A percentile compares a stretch with the other conserved stretches of the same genome.
phyloP scores from a whole-genome alignment of 2,329 filamentous ascomycete species.

The Ophidiomyces ophidiicola region DNA sequence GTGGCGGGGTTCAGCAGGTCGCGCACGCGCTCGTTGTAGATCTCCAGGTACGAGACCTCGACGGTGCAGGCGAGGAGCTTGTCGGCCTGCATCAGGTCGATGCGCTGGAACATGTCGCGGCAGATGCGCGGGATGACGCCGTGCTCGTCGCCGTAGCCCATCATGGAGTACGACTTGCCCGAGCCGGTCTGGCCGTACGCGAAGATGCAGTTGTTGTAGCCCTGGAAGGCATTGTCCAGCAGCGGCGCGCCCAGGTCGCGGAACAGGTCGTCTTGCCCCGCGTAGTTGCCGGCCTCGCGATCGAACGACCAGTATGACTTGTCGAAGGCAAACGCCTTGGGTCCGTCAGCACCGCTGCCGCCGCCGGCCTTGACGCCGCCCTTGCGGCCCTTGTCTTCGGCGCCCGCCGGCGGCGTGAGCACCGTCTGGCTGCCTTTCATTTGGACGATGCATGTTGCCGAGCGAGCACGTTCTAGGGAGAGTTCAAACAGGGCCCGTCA shows the following conservation, averaged over 20 bases:
- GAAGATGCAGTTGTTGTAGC: slow-evolving; percentile 99
- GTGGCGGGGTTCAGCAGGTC: slow-evolving; percentile 90
- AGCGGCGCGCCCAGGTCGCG: slow-evolving; percentile 77
- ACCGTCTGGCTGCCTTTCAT: slow-evolving; percentile 92
- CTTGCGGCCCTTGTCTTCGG: slow-evolving; percentile 31
- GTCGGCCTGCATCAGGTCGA: slow-evolving; percentile 58
- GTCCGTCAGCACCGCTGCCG: slow-evolving; percentile 50
- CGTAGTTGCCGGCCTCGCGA: slow-evolving; percentile 66
- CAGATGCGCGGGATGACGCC: slow-evolving; percentile 96
- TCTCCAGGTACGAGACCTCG: slow-evolving; percentile 96
- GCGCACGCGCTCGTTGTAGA: slow-evolving; percentile 95
- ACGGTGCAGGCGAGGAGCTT: slow-evolving; percentile 76
- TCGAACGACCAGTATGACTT: slow-evolving; percentile 97
- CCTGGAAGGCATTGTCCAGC: slow-evolving; percentile 93
- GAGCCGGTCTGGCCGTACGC: slow-evolving; percentile 97
- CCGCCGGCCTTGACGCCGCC: slow-evolving; percentile 36
- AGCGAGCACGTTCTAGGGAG: slow-evolving; percentile 68
- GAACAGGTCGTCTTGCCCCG: slow-evolving; percentile 81
- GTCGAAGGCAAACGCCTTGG: slow-evolving; percentile 90
- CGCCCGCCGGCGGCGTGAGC: slow-evolving; percentile 58
- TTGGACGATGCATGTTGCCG: slow-evolving; percentile 90
- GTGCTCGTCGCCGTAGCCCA: slow-evolving; percentile 93
- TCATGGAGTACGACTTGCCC: slow-evolving; percentile 99
- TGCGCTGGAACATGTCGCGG: slow-evolving; percentile 91
- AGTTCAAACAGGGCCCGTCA: background rate